These are phyloP conservation scores for Zymoseptoria crescenta DNA, from an alignment of 2,329 filamentous ascomycete genomes.

Conservation along the genomic window DNA sequence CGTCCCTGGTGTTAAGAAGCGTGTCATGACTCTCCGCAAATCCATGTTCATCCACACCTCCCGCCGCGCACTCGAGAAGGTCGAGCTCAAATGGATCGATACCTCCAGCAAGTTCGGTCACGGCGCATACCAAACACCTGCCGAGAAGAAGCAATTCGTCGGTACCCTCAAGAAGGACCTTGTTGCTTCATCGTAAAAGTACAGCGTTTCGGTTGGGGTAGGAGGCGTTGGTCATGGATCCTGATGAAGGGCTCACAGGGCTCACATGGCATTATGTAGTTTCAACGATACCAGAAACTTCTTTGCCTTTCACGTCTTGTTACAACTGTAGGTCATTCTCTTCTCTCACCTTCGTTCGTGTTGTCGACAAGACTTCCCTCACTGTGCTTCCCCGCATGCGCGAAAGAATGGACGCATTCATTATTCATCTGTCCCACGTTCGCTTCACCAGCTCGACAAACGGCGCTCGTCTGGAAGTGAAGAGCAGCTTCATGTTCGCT, in stretches of 20 bases:
- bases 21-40: conserved; percentile 97
- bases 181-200: conserved; percentile 33
- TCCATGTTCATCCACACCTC: conserved; percentile 97
- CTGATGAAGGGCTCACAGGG: conserved; percentile 7
- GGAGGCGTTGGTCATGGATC: conserved; percentile 8
- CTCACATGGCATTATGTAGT: conserved; percentile 10
- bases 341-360: background rate
- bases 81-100: conserved; percentile 99
- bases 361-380: too few relatives aligned
- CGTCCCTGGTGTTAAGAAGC: conserved; percentile 97
- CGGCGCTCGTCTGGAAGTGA: background rate
- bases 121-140: conserved; percentile 96
- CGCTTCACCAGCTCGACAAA: background rate
- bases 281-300: conserved; percentile 12
- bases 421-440: background rate
- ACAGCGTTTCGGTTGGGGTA: conserved; percentile 3
- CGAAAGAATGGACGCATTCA: background rate
- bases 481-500: background rate
- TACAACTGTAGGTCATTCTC: background rate
- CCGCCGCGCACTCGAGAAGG: conserved; percentile 94
- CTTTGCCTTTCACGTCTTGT: conserved; percentile 2
- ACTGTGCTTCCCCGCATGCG: background rate
- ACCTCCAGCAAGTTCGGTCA: conserved; percentile 99
- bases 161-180: conserved; percentile 99
- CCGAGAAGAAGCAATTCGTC: conserved; percentile 96